Evolutionary conservation across 2,329 filamentous ascomycete genomes (phyloP).

Genomic region (Leptosphaerulina australis): DNA sequence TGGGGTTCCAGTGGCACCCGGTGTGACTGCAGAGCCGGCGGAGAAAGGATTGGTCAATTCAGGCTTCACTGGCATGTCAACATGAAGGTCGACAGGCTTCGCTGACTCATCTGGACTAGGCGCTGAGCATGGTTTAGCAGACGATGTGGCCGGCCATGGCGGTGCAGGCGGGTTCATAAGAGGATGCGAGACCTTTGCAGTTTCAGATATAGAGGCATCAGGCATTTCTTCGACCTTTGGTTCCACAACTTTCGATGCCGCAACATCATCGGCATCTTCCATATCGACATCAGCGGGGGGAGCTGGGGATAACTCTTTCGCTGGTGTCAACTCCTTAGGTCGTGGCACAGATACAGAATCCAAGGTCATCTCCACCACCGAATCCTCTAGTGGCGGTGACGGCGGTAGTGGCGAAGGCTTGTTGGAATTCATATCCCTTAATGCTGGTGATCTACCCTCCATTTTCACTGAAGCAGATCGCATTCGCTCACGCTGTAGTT

Average conservation of each 20-base stretch:
- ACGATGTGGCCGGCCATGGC: constrained; percentile 33
- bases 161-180: constrained; percentile 45
- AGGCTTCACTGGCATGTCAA: constrained; percentile 40
- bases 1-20: constrained; percentile 32
- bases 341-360: constrained; percentile 26
- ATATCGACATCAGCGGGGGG: constrained; percentile 27
- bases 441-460: constrained; percentile 41
- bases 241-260: constrained; percentile 39
- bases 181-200: constrained; percentile 31
- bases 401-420: constrained; percentile 41
- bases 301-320: constrained; percentile 29
- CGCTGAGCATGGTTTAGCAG: constrained; percentile 23
- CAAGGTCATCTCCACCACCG: constrained; percentile 36
- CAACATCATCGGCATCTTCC: constrained; percentile 21
- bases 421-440: constrained; percentile 41
- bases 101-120: constrained; percentile 17
- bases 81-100: constrained; percentile 32
- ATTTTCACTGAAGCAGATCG: constrained; percentile 46
- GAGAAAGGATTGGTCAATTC: constrained; percentile 29
- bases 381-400: constrained; percentile 33
- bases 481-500: constrained; percentile 45
- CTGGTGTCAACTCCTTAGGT: constrained; percentile 32
- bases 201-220: constrained; percentile 33
- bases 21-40: constrained; percentile 28
- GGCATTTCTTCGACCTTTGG: constrained; percentile 40